These are phyloP conservation scores for Aspergillus sp. DNA, from an alignment of 2,329 filamentous ascomycete species.

Conservation along the genomic window DNA sequence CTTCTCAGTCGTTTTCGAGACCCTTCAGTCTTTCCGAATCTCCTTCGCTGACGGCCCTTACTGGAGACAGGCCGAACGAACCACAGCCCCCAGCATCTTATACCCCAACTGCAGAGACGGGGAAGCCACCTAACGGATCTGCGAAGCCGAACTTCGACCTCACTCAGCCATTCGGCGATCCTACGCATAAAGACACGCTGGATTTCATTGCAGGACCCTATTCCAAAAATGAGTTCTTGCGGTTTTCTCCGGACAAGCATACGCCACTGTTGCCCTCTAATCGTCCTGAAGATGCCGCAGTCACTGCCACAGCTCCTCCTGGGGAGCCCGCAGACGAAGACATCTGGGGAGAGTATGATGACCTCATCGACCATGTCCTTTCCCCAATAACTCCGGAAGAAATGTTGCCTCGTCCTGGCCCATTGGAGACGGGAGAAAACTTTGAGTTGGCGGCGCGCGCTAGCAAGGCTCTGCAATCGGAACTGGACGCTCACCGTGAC, in stretches of 20 bases:
- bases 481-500: constrained; percentile 17
- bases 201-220: constrained; percentile 32
- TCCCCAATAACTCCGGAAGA: constrained; percentile 33
- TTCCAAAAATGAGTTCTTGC: constrained; percentile 56
- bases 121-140: constrained; percentile 17
- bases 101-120: constrained; percentile 14
- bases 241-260: constrained; percentile 64
- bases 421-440: constrained; percentile 16
- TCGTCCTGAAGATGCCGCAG: constrained; percentile 53
- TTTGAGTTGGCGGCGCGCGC: constrained; percentile 33
- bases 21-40: constrained; percentile 56
- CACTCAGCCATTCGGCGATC: constrained; percentile 27
- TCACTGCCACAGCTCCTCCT: constrained; percentile 59
- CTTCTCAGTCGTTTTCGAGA: constrained; percentile 74
- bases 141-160: constrained; percentile 20
- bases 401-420: constrained; percentile 4
- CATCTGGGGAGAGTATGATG: constrained; percentile 90
- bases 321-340: constrained; percentile 68
- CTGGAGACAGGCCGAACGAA: constrained; percentile 15
- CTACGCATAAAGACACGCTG: constrained; percentile 19
- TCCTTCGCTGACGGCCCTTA: constrained; percentile 32
- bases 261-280: constrained; percentile 56
- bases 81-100: constrained; percentile 15
- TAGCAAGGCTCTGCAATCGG: constrained; percentile 31
- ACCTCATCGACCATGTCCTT: constrained; percentile 66